Conservation (phyloP, 768 basidiomycete species). For the Asterophora parasitica region DNA sequence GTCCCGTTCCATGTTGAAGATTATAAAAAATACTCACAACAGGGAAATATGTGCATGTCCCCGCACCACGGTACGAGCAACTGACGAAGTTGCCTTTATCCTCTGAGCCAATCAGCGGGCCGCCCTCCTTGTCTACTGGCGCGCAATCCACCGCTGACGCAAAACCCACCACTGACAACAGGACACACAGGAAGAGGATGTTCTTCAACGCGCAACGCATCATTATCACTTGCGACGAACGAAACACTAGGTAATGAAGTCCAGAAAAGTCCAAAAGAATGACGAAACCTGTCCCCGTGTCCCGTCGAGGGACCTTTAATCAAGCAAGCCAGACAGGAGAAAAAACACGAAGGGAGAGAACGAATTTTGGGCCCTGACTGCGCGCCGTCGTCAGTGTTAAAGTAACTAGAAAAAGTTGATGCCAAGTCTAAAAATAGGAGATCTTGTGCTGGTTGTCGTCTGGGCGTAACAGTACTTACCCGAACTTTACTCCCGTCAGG, state of each 20-base stretch:
- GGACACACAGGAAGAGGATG: not conserved
- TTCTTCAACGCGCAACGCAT: slow-evolving; percentile 8
- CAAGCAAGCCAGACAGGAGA: not conserved
- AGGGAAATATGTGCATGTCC: slow-evolving; percentile 8
- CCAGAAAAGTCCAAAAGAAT: not conserved
- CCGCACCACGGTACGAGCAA: slow-evolving; percentile 9
- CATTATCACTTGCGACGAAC: not conserved
- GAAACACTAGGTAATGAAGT: too few species aligned
- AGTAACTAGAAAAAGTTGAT: not conserved
- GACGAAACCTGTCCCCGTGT: not conserved
- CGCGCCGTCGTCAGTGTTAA: not conserved
- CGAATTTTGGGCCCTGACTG: not conserved
- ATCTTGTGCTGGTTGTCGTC: not conserved
- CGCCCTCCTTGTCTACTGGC: slow-evolving; percentile 4
- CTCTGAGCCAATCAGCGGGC: slow-evolving; percentile 3
- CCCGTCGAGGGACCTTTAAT: too few species aligned
- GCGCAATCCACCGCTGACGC: slow-evolving; percentile 9
- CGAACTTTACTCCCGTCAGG: too few species aligned
- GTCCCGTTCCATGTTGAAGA: slow-evolving; percentile 1
- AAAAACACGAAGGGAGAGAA: not conserved
- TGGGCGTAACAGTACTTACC: not conserved
- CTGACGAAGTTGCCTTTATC: slow-evolving; percentile 3
- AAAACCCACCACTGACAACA: not conserved
- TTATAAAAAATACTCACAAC: not conserved
- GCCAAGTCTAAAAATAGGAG: not conserved